phyloP scores from a whole-genome alignment of 1,139 yeast species.

The Scheffersomyces segobiensis region DNA sequence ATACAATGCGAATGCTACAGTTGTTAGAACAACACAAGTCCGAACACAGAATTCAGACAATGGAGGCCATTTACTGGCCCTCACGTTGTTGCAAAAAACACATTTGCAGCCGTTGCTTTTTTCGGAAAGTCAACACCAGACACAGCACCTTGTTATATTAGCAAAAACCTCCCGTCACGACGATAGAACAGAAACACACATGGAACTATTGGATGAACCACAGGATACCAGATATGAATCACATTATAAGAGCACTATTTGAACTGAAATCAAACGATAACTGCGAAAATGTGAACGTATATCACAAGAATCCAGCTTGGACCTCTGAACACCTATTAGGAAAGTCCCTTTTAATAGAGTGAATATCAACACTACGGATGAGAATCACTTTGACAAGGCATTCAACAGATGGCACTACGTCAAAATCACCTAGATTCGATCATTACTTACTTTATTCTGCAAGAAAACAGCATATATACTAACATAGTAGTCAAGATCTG shows the following conservation, averaged over 20 bases:
- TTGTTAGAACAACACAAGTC: neutral
- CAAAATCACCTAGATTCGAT: neutral
- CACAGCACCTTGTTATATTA: neutral
- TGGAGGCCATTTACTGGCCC: neutral
- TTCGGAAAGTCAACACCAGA: neutral
- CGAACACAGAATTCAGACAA: neutral
- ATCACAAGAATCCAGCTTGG: neutral
- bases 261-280: neutral
- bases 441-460: neutral
- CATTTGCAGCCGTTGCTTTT: neutral
- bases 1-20: neutral
- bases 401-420: neutral
- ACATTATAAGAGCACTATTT: neutral
- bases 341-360: neutral
- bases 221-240: neutral
- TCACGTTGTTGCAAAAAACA: neutral
- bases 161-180: neutral
- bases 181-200: neutral
- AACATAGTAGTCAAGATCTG: neutral
- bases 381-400: neutral
- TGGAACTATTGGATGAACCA: neutral
- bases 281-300: neutral
- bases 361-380: neutral
- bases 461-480: neutral
- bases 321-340: neutral